phyloP scores from a whole-genome alignment of 2,329 filamentous ascomycete species.

The Microsporum canis region DNA sequence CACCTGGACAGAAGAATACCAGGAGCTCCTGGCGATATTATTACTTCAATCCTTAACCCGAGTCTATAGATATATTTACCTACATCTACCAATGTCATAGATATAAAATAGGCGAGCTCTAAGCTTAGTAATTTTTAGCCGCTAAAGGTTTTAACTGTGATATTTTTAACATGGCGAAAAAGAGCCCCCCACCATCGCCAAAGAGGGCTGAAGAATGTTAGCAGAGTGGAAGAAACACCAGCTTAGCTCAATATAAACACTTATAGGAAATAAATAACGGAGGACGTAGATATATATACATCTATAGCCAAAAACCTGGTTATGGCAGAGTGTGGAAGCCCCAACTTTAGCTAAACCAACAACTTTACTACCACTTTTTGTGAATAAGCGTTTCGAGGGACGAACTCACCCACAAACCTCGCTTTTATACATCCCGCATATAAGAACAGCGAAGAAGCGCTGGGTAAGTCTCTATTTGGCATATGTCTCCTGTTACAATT shows the following conservation, averaged over 20 bases:
- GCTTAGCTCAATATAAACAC: too few relatives aligned
- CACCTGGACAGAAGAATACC: neutral
- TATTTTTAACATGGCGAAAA: constrained; percentile 42
- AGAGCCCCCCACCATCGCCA: neutral
- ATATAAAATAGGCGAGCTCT: neutral
- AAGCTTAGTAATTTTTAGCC: neutral
- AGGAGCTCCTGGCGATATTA: neutral
- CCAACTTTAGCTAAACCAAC: neutral
- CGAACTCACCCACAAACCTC: neutral
- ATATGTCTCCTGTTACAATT: neutral
- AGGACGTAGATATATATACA: too few relatives aligned
- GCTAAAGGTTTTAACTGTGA: neutral
- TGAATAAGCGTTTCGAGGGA: neutral
- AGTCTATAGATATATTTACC: neutral
- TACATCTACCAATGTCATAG: neutral
- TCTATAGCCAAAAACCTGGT: neutral
- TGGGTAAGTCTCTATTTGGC: neutral
- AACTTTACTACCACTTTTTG: neutral
- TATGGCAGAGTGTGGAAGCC: neutral
- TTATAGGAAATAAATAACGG: too few relatives aligned
- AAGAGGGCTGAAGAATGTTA: too few relatives aligned
- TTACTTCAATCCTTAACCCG: neutral
- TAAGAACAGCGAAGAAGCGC: constrained; percentile 1
- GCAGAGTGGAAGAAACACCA: too few relatives aligned
- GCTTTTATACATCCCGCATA: neutral